These are phyloP conservation scores for Ophiostoma australiae DNA, from an alignment of 2,329 filamentous ascomycete genomes.

Conservation along the genomic window DNA sequence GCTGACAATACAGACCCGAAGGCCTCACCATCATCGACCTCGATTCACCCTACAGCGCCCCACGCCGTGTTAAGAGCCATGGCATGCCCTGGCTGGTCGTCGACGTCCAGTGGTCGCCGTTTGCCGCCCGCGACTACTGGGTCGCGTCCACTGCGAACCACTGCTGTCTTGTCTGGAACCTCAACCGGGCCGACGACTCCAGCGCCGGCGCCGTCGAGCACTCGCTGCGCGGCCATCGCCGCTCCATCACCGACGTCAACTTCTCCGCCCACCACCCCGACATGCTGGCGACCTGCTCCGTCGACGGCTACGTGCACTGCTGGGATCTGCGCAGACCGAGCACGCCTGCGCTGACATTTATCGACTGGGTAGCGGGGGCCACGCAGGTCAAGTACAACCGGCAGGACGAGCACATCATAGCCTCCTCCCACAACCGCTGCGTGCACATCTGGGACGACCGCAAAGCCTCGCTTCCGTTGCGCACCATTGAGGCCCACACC, in stretches of 20 bases:
- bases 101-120: conserved; percentile 95
- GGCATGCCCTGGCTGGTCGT: conserved; percentile 91
- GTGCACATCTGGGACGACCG: conserved; percentile 88
- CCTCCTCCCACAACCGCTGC: conserved; percentile 83
- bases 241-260: conserved; percentile 93
- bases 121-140: conserved; percentile 85
- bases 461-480: conserved; percentile 69
- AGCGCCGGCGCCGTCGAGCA: conserved; percentile 70
- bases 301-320: conserved; percentile 87
- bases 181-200: conserved; percentile 72
- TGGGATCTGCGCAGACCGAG: conserved; percentile 79
- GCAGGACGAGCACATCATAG: conserved; percentile 78
- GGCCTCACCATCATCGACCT: conserved; percentile 88
- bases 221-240: conserved; percentile 73
- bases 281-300: conserved; percentile 80
- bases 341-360: conserved; percentile 73
- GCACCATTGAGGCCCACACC: conserved; percentile 78
- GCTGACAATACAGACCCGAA: conserved; percentile 58
- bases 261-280: conserved; percentile 92
- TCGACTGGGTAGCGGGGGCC: conserved; percentile 88
- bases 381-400: conserved; percentile 95
- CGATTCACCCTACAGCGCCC: conserved; percentile 81
- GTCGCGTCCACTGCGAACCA: conserved; percentile 92
- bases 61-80: conserved; percentile 74
- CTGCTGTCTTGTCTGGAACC: conserved; percentile 89